A percentile compares a stretch with the other conserved stretches of the same genome.
These are phyloP conservation scores for Lipomyces starkeyi DNA, from an alignment of 805 yeast species.

Conservation along the genomic window DNA sequence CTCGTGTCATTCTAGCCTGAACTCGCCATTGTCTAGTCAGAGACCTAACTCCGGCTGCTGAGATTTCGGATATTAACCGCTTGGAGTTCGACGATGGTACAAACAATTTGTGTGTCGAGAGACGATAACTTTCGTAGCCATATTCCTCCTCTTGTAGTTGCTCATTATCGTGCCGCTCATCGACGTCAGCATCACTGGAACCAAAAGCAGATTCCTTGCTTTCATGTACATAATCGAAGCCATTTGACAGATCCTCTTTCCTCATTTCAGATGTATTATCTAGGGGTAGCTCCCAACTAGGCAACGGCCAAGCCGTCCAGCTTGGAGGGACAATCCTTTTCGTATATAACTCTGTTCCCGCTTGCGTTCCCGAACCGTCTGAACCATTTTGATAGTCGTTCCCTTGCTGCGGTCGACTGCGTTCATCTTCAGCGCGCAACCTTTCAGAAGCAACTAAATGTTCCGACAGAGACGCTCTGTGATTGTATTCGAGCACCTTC, in stretches of 20 bases:
- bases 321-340: slow-evolving; percentile 4
- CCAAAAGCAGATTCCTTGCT: background rate
- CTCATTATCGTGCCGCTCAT: background rate
- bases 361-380: background rate
- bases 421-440: background rate
- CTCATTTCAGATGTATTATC: background rate
- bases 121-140: slow-evolving; percentile 19
- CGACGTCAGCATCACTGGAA: background rate
- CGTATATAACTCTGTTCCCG: background rate
- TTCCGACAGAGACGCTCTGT: slow-evolving; percentile 18
- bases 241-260: slow-evolving; percentile 8
- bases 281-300: slow-evolving; percentile 6
- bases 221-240: background rate
- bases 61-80: slow-evolving; percentile 21
- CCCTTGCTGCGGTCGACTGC: background rate
- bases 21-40: slow-evolving; percentile 12
- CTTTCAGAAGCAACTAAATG: slow-evolving; percentile 28
- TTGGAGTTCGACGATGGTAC: slow-evolving; percentile 8
- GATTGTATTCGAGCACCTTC: slow-evolving; percentile 19
- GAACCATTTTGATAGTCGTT: background rate
- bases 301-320: slow-evolving; percentile 31
- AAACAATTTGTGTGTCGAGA: slow-evolving; percentile 14
- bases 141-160: slow-evolving; percentile 5
- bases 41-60: slow-evolving; percentile 17
- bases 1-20: background rate